Evolutionary conservation across 2,329 filamentous ascomycete genomes (phyloP).

Genomic region (Calonectria hawksworthii): DNA sequence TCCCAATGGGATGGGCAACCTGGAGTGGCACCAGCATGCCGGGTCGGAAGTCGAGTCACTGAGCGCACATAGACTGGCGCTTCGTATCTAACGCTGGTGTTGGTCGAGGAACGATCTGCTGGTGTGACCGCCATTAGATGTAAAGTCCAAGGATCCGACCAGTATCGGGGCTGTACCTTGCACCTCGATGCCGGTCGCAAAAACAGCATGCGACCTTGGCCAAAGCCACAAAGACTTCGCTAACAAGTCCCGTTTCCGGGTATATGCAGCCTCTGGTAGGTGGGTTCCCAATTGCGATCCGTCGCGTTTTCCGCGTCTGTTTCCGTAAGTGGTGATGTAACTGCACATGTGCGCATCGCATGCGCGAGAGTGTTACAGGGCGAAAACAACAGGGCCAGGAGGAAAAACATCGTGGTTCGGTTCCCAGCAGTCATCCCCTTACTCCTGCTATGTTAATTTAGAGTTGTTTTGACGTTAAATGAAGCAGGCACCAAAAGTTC

Average conservation of each 20-base stretch:
- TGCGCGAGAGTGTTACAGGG: background rate
- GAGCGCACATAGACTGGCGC: constrained; percentile 12
- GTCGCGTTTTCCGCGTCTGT: constrained; percentile 13
- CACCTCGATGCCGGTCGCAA: background rate
- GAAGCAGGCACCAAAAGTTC: constrained; percentile 20
- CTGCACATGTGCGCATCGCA: background rate
- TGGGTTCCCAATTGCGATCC: background rate
- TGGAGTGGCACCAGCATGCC: constrained; percentile 40
- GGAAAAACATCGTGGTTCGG: background rate
- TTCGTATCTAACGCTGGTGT: background rate
- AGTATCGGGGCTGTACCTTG: constrained; percentile 21
- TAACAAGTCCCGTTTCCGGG: constrained; percentile 39
- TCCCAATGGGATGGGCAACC: constrained; percentile 40
- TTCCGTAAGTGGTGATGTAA: constrained; percentile 15
- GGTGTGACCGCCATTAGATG: constrained; percentile 19
- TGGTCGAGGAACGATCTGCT: background rate
- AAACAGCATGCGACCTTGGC: constrained; percentile 14
- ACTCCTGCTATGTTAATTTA: constrained; percentile 18
- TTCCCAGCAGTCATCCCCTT: background rate
- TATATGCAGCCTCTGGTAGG: constrained; percentile 31
- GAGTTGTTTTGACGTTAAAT: constrained; percentile 25
- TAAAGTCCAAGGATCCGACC: constrained; percentile 15
- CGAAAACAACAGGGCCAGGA: too few relatives aligned
- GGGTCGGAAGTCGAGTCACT: constrained; percentile 35
- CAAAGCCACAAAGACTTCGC: constrained; percentile 29